Conservation (phyloP, 2,329 filamentous ascomycete species). For the Cyclaneusma minus region DNA sequence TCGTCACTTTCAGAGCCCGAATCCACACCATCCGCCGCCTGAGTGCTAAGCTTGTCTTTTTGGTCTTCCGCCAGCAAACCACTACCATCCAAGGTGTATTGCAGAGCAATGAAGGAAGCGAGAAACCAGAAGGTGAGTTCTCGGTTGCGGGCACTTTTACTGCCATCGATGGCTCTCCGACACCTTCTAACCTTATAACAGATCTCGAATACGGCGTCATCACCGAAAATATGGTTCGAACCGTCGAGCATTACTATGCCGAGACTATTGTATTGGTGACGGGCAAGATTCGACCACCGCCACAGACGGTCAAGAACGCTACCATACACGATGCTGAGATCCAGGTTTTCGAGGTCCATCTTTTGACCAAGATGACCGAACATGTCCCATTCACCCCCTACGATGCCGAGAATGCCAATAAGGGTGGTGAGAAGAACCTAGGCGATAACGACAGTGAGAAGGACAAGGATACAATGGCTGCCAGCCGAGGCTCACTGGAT, state of each 20-base stretch:
- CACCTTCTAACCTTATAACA: too few relatives aligned
- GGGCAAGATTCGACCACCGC: conserved; percentile 57
- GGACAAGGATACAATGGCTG: too few relatives aligned
- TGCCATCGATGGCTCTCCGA: neutral
- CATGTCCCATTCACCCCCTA: conserved; percentile 54
- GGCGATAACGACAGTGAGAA: too few relatives aligned
- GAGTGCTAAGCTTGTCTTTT: conserved; percentile 69
- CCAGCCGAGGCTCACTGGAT: too few relatives aligned
- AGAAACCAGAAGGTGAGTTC: conserved; percentile 7
- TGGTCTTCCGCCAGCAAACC: conserved; percentile 74
- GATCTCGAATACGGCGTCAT: conserved; percentile 35
- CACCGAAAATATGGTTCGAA: conserved; percentile 65
- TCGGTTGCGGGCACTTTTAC: conserved; percentile 9
- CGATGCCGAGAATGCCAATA: conserved; percentile 47
- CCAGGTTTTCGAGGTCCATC: conserved; percentile 48
- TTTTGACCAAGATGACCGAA: conserved; percentile 43
- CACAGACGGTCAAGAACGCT: conserved; percentile 60
- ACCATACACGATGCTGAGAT: conserved; percentile 66
- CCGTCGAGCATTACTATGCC: conserved; percentile 67
- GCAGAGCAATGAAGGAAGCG: conserved; percentile 12
- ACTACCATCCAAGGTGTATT: conserved; percentile 76
- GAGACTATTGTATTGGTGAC: conserved; percentile 68
- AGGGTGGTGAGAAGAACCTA: conserved; percentile 11
- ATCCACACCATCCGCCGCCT: conserved; percentile 69
- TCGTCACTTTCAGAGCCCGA: conserved; percentile 44